phyloP scores from a whole-genome alignment of 495 filamentous ascomycete genomes.

The Terfezia boudieri region DNA sequence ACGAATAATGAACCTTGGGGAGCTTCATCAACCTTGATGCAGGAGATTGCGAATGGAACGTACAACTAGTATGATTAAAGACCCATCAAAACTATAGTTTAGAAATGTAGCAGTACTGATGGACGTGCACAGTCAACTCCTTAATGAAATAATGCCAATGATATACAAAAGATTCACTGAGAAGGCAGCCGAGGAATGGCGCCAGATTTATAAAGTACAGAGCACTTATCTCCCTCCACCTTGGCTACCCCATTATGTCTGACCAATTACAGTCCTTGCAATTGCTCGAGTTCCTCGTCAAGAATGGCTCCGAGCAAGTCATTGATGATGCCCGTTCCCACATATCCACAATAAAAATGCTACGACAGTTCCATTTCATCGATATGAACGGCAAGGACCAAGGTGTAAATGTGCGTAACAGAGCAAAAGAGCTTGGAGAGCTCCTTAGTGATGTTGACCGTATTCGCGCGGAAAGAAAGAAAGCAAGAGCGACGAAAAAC shows the following conservation, averaged over 20 bases:
- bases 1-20: slow-evolving; percentile 98
- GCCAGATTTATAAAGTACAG: slow-evolving; percentile 85
- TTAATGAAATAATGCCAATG: slow-evolving; percentile 99
- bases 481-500: slow-evolving; percentile 65
- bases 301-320: slow-evolving; percentile 93
- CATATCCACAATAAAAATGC: slow-evolving; percentile 87
- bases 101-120: background rate
- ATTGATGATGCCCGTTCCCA: slow-evolving; percentile 95
- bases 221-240: background rate
- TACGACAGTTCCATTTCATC: slow-evolving; percentile 95
- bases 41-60: slow-evolving; percentile 95
- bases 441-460: slow-evolving; percentile 81
- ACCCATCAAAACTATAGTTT: background rate
- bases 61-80: slow-evolving; percentile 69
- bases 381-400: slow-evolving; percentile 95
- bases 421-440: slow-evolving; percentile 86
- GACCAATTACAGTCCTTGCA: slow-evolving; percentile 42
- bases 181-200: slow-evolving; percentile 94
- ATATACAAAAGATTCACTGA: slow-evolving; percentile 99
- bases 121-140: slow-evolving; percentile 43
- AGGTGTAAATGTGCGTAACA: slow-evolving; percentile 90
- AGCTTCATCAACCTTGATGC: slow-evolving; percentile 72
- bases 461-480: slow-evolving; percentile 85
- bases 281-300: slow-evolving; percentile 90
- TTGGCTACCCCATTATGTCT: too few species aligned